Conservation (phyloP, 2,329 filamentous ascomycete genomes). For the Byssothecium circinans region DNA sequence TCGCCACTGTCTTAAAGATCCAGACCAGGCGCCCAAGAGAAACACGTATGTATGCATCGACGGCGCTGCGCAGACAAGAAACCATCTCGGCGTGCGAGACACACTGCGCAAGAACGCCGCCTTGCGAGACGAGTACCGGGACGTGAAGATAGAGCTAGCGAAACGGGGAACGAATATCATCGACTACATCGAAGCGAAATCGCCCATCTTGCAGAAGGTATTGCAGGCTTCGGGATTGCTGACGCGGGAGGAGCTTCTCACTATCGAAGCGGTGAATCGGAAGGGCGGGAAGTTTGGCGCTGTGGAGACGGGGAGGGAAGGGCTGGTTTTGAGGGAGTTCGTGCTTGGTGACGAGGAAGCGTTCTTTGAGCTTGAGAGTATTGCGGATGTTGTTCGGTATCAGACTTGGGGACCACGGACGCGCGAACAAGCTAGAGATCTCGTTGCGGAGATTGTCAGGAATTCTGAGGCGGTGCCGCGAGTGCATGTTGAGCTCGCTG, state of each 20-base stretch:
- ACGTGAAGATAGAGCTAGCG: slow-evolving; percentile 25
- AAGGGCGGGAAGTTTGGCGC: slow-evolving; percentile 18
- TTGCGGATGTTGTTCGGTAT: slow-evolving; percentile 28
- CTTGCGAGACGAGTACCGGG: slow-evolving; percentile 36
- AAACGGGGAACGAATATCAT: slow-evolving; percentile 19
- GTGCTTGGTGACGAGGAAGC: slow-evolving; percentile 18
- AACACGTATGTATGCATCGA: slow-evolving; percentile 45
- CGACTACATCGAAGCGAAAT: slow-evolving; percentile 27
- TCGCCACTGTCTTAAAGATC: slow-evolving; percentile 39
- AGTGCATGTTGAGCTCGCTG: slow-evolving; percentile 33
- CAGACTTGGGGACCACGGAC: slow-evolving; percentile 31
- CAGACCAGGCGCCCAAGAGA: slow-evolving; percentile 25
- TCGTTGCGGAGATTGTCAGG: slow-evolving; percentile 23
- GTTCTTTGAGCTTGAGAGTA: slow-evolving; percentile 30
- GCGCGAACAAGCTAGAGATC: slow-evolving; percentile 19
- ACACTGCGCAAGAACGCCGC: slow-evolving; percentile 32
- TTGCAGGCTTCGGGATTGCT: slow-evolving; percentile 15
- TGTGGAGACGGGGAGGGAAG: slow-evolving; percentile 17
- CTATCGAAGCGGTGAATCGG: slow-evolving; percentile 19
- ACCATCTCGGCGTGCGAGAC: slow-evolving; percentile 44
- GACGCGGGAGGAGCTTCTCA: slow-evolving; percentile 21
- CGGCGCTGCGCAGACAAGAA: slow-evolving; percentile 36
- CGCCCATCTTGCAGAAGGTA: slow-evolving; percentile 23
- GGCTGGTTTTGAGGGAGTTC: slow-evolving; percentile 34
- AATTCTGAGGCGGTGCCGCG: slow-evolving; percentile 17